Conservation (phyloP, 345 rosid species). For the Eutrema yunnanense region DNA sequence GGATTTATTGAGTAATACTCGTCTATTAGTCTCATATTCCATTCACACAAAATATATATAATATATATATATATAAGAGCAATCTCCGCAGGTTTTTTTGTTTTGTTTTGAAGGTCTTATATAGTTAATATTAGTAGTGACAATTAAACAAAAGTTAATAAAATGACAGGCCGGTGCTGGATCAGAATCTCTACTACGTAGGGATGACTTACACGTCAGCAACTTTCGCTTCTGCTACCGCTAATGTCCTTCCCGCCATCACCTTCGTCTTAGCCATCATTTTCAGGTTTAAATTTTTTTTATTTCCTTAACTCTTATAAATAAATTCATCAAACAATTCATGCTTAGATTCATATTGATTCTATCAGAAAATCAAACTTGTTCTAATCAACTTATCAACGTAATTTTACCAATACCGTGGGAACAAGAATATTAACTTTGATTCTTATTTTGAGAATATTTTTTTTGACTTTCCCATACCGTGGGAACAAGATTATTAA, state of each 20-base stretch:
- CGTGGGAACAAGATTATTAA: conserved; percentile 24
- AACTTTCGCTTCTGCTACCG: conserved; percentile 72
- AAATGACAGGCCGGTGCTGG: conserved; percentile 80
- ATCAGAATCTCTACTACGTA: conserved; percentile 76
- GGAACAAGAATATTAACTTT: too few relatives aligned
- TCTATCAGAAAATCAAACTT: not conserved
- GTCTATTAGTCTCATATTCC: not conserved
- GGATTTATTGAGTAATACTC: conserved; percentile 76
- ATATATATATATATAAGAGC: not conserved
- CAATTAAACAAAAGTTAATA: not conserved
- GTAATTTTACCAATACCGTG: too few relatives aligned
- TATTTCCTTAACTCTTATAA: not conserved
- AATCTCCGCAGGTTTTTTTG: not conserved
- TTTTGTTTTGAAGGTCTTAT: not conserved
- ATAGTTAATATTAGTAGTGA: not conserved
- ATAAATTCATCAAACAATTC: not conserved
- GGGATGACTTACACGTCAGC: conserved; percentile 93
- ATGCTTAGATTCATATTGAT: not conserved
- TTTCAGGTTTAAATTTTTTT: conserved; percentile 48
- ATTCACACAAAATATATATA: not conserved
- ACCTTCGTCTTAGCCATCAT: conserved; percentile 77
- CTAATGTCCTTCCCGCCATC: conserved; percentile 71
- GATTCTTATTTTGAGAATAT: conserved; percentile 15
- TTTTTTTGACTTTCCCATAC: conserved; percentile 3
- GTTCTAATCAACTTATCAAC: not conserved